Percentiles rank a stretch among this genome's conserved stretches.
These are phyloP conservation scores for Venustampulla echinocandica DNA, from an alignment of 495 filamentous ascomycete species.

Conservation along the genomic window DNA sequence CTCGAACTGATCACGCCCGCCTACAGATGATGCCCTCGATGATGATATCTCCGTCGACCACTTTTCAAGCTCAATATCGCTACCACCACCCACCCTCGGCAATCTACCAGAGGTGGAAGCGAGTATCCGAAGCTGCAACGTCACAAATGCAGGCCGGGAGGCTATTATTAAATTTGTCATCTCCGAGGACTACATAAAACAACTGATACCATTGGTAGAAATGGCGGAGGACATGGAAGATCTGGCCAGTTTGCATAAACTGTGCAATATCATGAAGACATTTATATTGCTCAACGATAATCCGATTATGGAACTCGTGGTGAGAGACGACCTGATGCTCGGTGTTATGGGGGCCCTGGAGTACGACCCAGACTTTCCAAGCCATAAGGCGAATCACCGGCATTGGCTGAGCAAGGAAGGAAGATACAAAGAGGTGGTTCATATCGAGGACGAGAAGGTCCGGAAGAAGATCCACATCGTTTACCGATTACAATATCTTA, in stretches of 20 bases:
- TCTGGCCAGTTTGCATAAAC: slow-evolving; percentile 70
- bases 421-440: slow-evolving; percentile 92
- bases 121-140: slow-evolving; percentile 65
- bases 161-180: slow-evolving; percentile 84
- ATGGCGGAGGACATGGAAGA: slow-evolving; percentile 88
- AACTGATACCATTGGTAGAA: slow-evolving; percentile 75
- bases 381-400: slow-evolving; percentile 94
- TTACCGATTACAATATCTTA: slow-evolving; percentile 94
- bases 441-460: slow-evolving; percentile 71
- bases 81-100: slow-evolving; percentile 70
- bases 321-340: slow-evolving; percentile 79
- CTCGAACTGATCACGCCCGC: too few relatives aligned
- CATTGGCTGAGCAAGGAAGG: slow-evolving; percentile 84
- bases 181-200: slow-evolving; percentile 73
- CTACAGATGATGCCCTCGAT: slow-evolving; percentile 78
- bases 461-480: slow-evolving; percentile 90
- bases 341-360: slow-evolving; percentile 95
- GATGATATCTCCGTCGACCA: slow-evolving; percentile 70
- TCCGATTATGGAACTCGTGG: slow-evolving; percentile 83
- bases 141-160: slow-evolving; percentile 69
- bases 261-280: slow-evolving; percentile 98
- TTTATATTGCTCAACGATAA: slow-evolving; percentile 92
- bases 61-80: slow-evolving; percentile 52
- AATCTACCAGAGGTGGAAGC: slow-evolving; percentile 77
- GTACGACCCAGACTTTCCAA: slow-evolving; percentile 98